These are phyloP conservation scores for Spatholobus suberectus DNA, from an alignment of 306 rosid genomes.

Conservation along the genomic window DNA sequence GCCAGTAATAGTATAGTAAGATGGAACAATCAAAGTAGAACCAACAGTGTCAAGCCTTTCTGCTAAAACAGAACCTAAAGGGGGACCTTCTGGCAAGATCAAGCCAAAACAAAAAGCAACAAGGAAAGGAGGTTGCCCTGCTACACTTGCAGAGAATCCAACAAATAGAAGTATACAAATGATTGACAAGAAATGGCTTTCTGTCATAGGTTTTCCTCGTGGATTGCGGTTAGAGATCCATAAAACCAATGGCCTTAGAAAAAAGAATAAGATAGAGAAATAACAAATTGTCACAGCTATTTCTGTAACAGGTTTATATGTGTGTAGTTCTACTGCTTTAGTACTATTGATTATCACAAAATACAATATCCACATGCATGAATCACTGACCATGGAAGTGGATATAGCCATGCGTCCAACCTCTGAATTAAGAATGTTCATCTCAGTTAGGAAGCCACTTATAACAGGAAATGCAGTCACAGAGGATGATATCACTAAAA, in stretches of 20 bases:
- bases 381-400: constrained; percentile 40
- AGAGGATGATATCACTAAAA: not conserved
- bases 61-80: constrained; percentile 37
- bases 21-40: constrained; percentile 39
- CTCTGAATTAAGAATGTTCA: constrained; percentile 47
- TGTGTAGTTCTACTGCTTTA: not conserved
- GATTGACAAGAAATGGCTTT: constrained; percentile 20
- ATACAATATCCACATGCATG: constrained; percentile 13
- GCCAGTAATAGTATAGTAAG: constrained; percentile 38
- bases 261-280: not conserved
- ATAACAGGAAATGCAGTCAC: constrained; percentile 30
- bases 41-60: constrained; percentile 40
- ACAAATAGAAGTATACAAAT: constrained; percentile 29
- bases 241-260: constrained; percentile 40
- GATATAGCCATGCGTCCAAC: constrained; percentile 46
- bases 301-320: not conserved
- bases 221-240: constrained; percentile 39
- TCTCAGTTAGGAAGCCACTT: constrained; percentile 25
- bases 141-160: not conserved
- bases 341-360: not conserved
- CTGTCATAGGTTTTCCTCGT: constrained; percentile 23
- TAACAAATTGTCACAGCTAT: not conserved
- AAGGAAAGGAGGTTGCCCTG: constrained; percentile 34
- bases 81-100: constrained; percentile 40
- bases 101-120: constrained; percentile 34